Percentiles rank a stretch among this genome's conserved stretches.
phyloP scores from a whole-genome alignment of 495 filamentous ascomycete species.

The Hypoxylon rickii region DNA sequence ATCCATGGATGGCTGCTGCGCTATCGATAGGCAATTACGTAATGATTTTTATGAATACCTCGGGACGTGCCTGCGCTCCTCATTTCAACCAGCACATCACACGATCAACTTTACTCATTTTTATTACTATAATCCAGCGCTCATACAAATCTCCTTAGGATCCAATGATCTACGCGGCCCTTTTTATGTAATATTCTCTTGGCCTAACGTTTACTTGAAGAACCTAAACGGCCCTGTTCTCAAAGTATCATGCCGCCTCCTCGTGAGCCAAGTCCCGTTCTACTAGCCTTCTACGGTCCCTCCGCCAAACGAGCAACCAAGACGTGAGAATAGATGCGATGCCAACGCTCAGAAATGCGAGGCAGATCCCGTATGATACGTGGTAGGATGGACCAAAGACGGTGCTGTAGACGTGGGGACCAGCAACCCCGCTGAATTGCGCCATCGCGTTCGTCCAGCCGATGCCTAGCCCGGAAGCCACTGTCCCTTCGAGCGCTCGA shows the following conservation, averaged over 20 bases:
- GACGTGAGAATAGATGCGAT: constrained; percentile 44
- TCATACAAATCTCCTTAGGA: no score
- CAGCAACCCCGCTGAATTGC: constrained; percentile 51
- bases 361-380: constrained; percentile 45
- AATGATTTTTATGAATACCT: no score
- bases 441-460: constrained; percentile 53
- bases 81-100: no score
- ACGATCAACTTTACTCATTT: no score
- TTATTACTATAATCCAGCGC: no score
- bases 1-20: no score
- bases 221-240: no score
- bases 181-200: no score
- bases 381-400: constrained; percentile 48
- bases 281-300: constrained; percentile 25
- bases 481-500: constrained; percentile 46
- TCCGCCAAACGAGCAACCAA: constrained; percentile 43
- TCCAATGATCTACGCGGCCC: no score
- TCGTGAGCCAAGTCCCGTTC: neutral
- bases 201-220: no score
- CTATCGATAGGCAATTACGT: no score
- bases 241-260: neutral
- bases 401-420: constrained; percentile 48
- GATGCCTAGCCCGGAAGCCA: constrained; percentile 47
- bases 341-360: constrained; percentile 43
- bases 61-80: no score